A percentile compares a stretch with the other conserved stretches of the same genome.
Evolutionary conservation across 2,329 filamentous ascomycete genomes (phyloP).

Genomic region (Grosmannia huntii): DNA sequence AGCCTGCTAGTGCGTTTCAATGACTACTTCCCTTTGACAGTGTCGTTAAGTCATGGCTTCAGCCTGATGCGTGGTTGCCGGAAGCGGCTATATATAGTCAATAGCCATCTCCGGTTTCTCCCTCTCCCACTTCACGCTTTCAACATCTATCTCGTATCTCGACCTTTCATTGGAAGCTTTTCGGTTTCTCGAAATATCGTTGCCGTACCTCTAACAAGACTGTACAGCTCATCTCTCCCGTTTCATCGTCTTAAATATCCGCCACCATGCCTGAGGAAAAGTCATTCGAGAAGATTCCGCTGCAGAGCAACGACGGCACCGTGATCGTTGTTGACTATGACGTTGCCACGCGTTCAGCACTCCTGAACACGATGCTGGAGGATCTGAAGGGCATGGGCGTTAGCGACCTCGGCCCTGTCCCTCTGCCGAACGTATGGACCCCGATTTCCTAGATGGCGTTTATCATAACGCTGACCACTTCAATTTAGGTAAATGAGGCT

Average conservation of each 20-base stretch:
- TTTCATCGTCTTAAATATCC: background rate
- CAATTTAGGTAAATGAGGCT: conserved; percentile 68
- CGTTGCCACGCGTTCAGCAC: conserved; percentile 79
- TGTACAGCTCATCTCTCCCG: background rate
- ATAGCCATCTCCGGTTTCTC: background rate
- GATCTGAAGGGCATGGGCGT: conserved; percentile 51
- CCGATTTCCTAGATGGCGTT: background rate
- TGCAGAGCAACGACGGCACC: conserved; percentile 38
- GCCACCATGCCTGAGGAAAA: conserved; percentile 17
- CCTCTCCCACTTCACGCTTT: background rate
- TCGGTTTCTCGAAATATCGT: background rate
- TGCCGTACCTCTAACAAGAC: background rate
- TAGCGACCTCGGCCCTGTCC: conserved; percentile 49
- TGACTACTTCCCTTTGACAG: background rate
- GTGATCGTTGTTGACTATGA: conserved; percentile 51
- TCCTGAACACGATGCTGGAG: conserved; percentile 98
- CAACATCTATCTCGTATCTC: no score
- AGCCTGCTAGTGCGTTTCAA: background rate
- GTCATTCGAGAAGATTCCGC: conserved; percentile 27
- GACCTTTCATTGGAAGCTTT: background rate
- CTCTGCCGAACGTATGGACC: conserved; percentile 63
- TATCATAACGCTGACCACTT: background rate
- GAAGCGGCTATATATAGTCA: background rate
- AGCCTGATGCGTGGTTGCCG: background rate
- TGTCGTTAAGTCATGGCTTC: background rate